phyloP scores from a whole-genome alignment of 495 filamentous ascomycete species.

The Penicillium salamii region DNA sequence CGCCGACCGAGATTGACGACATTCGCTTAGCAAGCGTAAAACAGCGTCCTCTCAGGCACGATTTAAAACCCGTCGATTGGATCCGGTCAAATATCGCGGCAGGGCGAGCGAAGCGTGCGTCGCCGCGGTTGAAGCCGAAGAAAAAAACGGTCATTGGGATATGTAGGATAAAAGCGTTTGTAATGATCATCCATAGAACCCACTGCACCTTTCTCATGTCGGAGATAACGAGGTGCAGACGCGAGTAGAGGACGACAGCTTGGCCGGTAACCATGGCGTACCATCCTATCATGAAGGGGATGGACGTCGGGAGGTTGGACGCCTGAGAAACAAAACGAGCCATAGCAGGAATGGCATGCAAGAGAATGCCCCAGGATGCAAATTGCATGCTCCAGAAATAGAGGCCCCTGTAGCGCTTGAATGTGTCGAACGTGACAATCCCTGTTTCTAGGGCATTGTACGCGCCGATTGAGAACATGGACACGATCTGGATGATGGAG shows the following conservation, averaged over 20 bases:
- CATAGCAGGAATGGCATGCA: slow-evolving; percentile 7
- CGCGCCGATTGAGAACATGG: slow-evolving; percentile 25
- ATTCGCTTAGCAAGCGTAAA: slow-evolving; percentile 53
- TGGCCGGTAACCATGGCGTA: slow-evolving; percentile 61
- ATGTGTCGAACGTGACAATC: slow-evolving; percentile 31
- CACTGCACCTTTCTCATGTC: slow-evolving; percentile 26
- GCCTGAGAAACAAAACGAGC: slow-evolving; percentile 2
- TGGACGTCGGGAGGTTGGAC: slow-evolving; percentile 2
- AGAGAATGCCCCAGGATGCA: slow-evolving; percentile 24
- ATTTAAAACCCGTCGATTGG: slow-evolving; percentile 54
- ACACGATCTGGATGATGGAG: slow-evolving; percentile 3
- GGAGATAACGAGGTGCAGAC: slow-evolving; percentile 55
- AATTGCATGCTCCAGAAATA: slow-evolving; percentile 41
- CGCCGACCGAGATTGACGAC: slow-evolving; percentile 22
- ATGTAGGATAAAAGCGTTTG: slow-evolving; percentile 44
- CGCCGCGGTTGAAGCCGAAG: slow-evolving; percentile 25
- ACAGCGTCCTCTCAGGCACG: slow-evolving; percentile 54
- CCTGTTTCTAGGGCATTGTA: slow-evolving; percentile 32
- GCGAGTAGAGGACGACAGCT: slow-evolving; percentile 65
- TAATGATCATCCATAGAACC: slow-evolving; percentile 54
- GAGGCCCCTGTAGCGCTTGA: slow-evolving; percentile 30
- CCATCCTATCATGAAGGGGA: slow-evolving; percentile 47
- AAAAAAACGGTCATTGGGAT: slow-evolving; percentile 52
- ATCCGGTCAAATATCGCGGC: slow-evolving; percentile 51
- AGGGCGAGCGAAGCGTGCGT: slow-evolving; percentile 21